Percentiles rank a stretch among this genome's conserved stretches.
Conservation (phyloP, 2,329 filamentous ascomycete species). For the Pseudogymnoascus sp. region DNA sequence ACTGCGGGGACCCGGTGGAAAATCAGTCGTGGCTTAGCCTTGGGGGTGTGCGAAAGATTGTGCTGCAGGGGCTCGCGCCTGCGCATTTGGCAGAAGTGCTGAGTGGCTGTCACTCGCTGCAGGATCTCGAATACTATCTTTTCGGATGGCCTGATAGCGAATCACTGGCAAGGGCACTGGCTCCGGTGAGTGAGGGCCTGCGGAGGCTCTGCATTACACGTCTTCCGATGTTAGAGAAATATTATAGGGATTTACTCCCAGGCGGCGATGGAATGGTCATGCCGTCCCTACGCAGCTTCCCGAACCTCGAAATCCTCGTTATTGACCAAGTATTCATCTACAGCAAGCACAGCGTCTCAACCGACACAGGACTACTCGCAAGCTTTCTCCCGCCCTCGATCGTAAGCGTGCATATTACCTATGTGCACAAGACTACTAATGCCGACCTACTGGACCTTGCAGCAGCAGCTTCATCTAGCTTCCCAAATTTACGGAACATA, state of each 20-base stretch:
- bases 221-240: not conserved
- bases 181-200: not conserved
- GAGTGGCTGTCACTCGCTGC: not conserved
- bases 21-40: not conserved
- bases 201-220: not conserved
- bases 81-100: not conserved
- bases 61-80: not conserved
- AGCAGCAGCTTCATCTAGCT: not conserved
- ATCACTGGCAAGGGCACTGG: not conserved
- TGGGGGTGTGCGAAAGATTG: not conserved
- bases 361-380: not conserved
- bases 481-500: not conserved
- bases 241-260: too few relatives aligned
- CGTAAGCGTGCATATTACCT: not conserved
- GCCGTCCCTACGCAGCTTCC: not conserved
- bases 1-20: not conserved
- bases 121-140: not conserved
- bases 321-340: not conserved
- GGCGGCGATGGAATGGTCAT: not conserved
- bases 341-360: not conserved
- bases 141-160: not conserved
- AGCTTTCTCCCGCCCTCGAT: not conserved
- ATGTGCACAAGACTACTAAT: not conserved
- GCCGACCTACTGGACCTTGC: not conserved
- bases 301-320: not conserved